phyloP scores from a whole-genome alignment of 352 stramenopile genomes.

The Plasmopara viticola region DNA sequence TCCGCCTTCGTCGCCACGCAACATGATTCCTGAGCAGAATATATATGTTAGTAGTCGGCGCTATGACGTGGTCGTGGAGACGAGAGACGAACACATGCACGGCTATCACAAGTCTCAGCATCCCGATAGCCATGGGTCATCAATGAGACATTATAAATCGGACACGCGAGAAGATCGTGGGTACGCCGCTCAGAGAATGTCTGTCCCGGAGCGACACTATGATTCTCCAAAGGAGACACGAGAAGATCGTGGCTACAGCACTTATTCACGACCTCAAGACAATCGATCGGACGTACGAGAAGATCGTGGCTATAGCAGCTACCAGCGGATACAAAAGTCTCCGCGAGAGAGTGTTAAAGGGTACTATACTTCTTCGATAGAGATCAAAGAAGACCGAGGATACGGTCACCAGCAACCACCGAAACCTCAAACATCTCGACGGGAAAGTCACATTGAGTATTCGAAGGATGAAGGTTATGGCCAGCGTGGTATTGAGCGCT shows the following conservation, averaged over 20 bases:
- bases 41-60: slow-evolving; percentile 2
- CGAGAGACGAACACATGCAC: slow-evolving; percentile 9
- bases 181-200: slow-evolving; percentile 9
- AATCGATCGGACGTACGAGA: slow-evolving; percentile 6
- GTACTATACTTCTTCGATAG: slow-evolving; percentile 1
- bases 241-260: slow-evolving; percentile 23
- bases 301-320: slow-evolving; percentile 11
- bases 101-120: slow-evolving; percentile 11
- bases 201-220: slow-evolving; percentile 9
- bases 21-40: slow-evolving; percentile 9
- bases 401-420: slow-evolving; percentile 10
- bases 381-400: slow-evolving; percentile 19
- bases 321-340: slow-evolving; percentile 10
- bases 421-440: slow-evolving; percentile 3
- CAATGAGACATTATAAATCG: slow-evolving; percentile 6
- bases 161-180: slow-evolving; percentile 23
- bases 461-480: slow-evolving; percentile 2
- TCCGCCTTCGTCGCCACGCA: slow-evolving; percentile 16
- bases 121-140: slow-evolving; percentile 4
- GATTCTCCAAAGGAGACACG: slow-evolving; percentile 8
- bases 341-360: slow-evolving; percentile 2
- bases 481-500: slow-evolving; percentile 11
- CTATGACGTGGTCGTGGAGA: slow-evolving; percentile 12
- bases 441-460: slow-evolving; percentile 11
- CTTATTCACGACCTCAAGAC: slow-evolving; percentile 11